phyloP scores from a whole-genome alignment of 805 yeast species.

The Yarrowia hollandica region DNA sequence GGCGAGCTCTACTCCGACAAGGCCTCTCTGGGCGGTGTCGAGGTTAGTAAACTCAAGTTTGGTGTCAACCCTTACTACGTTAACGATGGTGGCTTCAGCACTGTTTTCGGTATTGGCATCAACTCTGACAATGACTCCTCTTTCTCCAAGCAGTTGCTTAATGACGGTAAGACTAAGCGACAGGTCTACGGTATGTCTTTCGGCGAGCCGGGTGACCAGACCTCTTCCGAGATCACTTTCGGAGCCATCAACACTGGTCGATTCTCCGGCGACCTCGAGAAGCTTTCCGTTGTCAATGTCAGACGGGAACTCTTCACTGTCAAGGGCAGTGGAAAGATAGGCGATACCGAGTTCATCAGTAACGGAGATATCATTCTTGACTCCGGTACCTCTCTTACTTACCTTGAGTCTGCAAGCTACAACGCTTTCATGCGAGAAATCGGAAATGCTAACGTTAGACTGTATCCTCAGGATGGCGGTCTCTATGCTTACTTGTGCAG shows the following conservation, averaged over 20 bases:
- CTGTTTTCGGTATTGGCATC: conserved; percentile 4
- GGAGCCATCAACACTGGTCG: conserved; percentile 12
- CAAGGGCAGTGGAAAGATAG: neutral
- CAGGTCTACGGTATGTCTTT: conserved; percentile 11
- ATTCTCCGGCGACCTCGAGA: neutral
- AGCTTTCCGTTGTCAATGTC: neutral
- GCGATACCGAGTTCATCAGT: neutral
- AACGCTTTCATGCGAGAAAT: neutral
- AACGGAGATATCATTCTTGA: neutral
- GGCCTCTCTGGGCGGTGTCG: neutral
- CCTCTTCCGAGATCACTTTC: conserved; percentile 29
- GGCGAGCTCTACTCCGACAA: neutral
- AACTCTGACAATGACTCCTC: neutral
- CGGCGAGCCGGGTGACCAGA: neutral
- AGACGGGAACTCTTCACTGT: neutral
- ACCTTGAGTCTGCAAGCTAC: neutral
- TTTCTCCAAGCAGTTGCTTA: neutral
- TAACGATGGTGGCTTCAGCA: neutral
- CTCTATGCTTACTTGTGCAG: neutral
- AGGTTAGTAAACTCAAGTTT: neutral
- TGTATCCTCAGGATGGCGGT: neutral
- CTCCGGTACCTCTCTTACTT: conserved; percentile 16
- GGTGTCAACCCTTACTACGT: neutral
- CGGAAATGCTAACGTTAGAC: neutral
- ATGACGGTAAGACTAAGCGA: neutral